Percentiles rank a stretch among this genome's conserved stretches.
These are phyloP conservation scores for Fusarium gaditjirri DNA, from an alignment of 2,329 filamentous ascomycete genomes.

Conservation along the genomic window DNA sequence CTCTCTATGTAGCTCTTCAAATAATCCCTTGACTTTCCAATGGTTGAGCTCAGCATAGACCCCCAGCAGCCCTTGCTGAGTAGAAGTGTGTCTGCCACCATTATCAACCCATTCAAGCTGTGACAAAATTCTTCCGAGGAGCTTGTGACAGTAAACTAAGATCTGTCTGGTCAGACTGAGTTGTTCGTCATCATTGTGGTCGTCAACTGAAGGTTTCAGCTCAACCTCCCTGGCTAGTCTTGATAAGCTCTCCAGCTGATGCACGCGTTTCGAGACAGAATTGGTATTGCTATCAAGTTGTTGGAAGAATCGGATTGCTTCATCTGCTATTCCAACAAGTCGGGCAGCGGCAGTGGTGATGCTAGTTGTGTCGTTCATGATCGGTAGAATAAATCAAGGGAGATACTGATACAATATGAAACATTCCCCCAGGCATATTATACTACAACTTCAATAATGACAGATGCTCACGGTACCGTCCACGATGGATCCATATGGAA, in stretches of 20 bases:
- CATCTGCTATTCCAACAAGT: constrained; percentile 3
- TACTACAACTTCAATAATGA: background rate
- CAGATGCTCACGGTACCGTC: background rate
- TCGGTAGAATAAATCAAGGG: accelerated
- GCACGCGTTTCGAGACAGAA: background rate
- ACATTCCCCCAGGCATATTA: background rate
- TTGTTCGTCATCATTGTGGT: background rate
- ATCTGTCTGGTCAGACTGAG: background rate
- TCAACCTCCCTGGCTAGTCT: background rate
- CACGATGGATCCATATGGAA: background rate
- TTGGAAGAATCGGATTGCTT: constrained; percentile 9
- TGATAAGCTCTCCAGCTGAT: background rate
- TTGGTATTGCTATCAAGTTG: background rate
- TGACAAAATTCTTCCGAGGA: background rate
- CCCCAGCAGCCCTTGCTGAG: background rate
- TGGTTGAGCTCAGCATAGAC: background rate
- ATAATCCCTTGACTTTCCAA: background rate
- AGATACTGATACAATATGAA: background rate
- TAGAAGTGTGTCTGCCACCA: background rate
- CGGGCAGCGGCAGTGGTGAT: constrained; percentile 1
- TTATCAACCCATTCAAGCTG: background rate
- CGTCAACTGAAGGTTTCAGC: background rate
- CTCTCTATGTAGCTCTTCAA: background rate
- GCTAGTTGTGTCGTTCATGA: background rate
- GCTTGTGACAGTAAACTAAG: background rate